These are phyloP conservation scores for Domatiomyces catenatus DNA, from an alignment of 2,329 filamentous ascomycete genomes.

Conservation along the genomic window DNA sequence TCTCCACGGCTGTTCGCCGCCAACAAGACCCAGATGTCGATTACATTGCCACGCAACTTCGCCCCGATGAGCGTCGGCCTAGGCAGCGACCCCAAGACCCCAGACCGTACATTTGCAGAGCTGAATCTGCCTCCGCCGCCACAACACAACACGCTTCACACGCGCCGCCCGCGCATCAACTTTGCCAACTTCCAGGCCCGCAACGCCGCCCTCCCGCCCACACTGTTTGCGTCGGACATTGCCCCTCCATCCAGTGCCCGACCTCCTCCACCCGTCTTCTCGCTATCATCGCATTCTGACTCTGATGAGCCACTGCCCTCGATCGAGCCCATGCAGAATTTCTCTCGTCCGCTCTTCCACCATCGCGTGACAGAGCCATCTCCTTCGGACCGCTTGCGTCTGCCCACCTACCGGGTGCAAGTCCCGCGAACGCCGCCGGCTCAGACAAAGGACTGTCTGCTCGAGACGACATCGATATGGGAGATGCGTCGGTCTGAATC, in stretches of 20 bases:
- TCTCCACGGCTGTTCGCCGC: conserved; percentile 14
- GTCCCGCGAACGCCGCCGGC: conserved; percentile 30
- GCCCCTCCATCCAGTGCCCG: conserved; percentile 25
- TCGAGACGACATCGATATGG: conserved; percentile 20
- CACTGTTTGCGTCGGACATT: conserved; percentile 22
- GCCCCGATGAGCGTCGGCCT: conserved; percentile 24
- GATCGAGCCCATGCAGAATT: conserved; percentile 9
- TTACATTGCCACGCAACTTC: conserved; percentile 34
- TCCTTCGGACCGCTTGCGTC: conserved; percentile 24
- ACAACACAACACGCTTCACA: conserved; percentile 28
- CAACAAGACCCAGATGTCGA: conserved; percentile 25
- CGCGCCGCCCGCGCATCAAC: conserved; percentile 27
- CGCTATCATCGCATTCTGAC: conserved; percentile 20
- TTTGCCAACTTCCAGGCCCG: conserved; percentile 22
- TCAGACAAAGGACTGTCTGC: conserved; percentile 27
- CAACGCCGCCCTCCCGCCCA: conserved; percentile 20
- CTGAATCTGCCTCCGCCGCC: conserved; percentile 30
- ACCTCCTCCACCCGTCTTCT: conserved; percentile 6
- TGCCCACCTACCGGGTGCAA: conserved; percentile 24
- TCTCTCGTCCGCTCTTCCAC: conserved; percentile 5
- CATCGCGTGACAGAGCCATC: conserved; percentile 15
- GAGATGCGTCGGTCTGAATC: conserved; percentile 41
- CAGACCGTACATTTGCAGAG: conserved; percentile 26
- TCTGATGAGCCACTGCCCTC: conserved; percentile 20
- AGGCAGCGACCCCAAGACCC: conserved; percentile 27